phyloP scores from a whole-genome alignment of 202 grass and related monocot genomes.

The Bolboschoenoplectus hybrid region DNA sequence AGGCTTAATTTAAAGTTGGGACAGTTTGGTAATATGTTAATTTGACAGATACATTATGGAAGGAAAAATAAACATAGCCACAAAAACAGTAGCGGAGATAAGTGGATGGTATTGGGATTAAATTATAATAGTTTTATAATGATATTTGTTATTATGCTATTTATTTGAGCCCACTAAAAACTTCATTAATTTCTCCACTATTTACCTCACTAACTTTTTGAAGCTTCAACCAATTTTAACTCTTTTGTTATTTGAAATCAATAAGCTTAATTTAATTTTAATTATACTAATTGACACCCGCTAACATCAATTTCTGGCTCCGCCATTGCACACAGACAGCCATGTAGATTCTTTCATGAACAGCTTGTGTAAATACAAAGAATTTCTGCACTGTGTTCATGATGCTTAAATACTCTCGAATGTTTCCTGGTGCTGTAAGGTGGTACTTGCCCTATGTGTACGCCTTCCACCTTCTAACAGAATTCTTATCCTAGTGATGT shows the following conservation, averaged over 20 bases:
- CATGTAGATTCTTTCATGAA: background rate
- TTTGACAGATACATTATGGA: background rate
- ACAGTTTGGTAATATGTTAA: background rate
- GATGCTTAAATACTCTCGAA: background rate
- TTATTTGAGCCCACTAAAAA: too few relatives aligned
- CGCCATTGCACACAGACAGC: background rate
- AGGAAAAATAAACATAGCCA: background rate
- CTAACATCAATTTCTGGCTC: too few relatives aligned
- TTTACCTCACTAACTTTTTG: too few relatives aligned
- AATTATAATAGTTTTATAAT: too few relatives aligned
- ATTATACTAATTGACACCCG: too few relatives aligned
- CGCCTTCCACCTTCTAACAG: background rate
- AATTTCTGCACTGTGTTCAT: background rate
- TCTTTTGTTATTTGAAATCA: too few relatives aligned
- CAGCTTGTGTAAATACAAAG: background rate
- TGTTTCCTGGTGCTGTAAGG: background rate
- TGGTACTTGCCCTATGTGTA: background rate
- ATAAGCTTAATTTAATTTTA: too few relatives aligned
- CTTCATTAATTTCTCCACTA: too few relatives aligned
- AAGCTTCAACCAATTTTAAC: too few relatives aligned
- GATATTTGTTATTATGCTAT: too few relatives aligned
- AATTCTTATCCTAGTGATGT: background rate
- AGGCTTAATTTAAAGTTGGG: background rate
- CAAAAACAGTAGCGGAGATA: too few relatives aligned
- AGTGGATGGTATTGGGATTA: too few relatives aligned